Base-by-base conservation (phyloP, 176 grass and related monocot species). In the Poa pratensis region DNA sequence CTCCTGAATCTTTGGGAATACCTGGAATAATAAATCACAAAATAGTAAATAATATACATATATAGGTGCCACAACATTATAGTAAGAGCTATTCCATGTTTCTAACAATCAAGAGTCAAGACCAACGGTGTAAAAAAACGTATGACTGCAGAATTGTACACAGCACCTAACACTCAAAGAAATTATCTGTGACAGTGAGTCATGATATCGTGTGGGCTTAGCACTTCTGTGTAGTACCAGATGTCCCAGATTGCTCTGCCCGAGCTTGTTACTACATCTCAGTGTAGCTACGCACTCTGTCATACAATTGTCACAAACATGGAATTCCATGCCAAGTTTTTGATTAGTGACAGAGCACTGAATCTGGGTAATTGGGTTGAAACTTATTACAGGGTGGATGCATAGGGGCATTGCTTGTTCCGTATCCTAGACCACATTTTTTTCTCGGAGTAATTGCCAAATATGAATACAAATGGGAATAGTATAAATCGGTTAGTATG, bases 1-100 rank as follows among this genome's bases (percentile, higher is more conserved):
- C 42, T 92, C 89, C 83, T 91, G 90, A 72, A 98, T 95, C 83
- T 98, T 95, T 80, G 93, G 96, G 58, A 89, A 98, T 70, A 98
- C 89, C 96, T 98, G 85, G 82, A 90, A 43, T 69, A 74, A 27
- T 60, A 84, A 1, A 84, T 69, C 42, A 67, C 55, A 39, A 86
- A 87, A 27, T 20, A 85, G 78, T 71, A n/a, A 79, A 78, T 65
- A 59, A 81, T 49, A 22, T 6, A 61, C 11, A 51, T 18, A 9
- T 35, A 66, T 22, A 75, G 28, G 3, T 57, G 16, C 3, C 19
- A 59, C 48, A 11, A 75, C 3, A 75, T 27, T 28, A 37, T 77
- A 34, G n/a, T 40, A 52, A 43, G 43, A 9, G 0, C 6, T 81
- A 74, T 83, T 50, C 40, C 32, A 64, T 64, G 16, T 30, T 63